Evolutionary conservation across 805 yeast species (phyloP), one percentile per base, ranked within the genome.

Genomic region (Yarrowia divulgata): DNA sequence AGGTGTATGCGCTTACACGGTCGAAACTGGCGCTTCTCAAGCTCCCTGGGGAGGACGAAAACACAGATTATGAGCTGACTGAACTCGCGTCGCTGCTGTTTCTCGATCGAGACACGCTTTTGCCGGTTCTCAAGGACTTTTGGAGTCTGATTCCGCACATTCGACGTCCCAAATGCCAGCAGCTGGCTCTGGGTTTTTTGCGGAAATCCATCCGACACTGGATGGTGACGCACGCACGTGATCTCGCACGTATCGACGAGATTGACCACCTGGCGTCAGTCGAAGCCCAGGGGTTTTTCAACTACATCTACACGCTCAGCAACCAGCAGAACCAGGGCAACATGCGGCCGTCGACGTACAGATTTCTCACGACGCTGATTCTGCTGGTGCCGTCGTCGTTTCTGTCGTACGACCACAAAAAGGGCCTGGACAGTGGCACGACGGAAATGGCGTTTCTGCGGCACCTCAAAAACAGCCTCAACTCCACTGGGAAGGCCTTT

Each of bases 141-240:
- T 66, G 69, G 69, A 35, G 49, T 18, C 43, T 66, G 8, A 52
- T 66, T 34, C 69, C 69, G 2, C 69, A 66, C 50, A 66, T 54
- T 32, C 50, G 69, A 16, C 57, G 68, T 0, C 68, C 68, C 16
- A 40, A 35, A 10, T 48, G 55, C 9, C 68, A 49, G 8, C 57
- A 63, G n/a, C 48, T 63, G 23, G 43, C 57, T 23, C 48, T 63
- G 29, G 37, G 43, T 0, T 63, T 48, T n/a, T 16, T 63, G 48
- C 13, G 68, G 1, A 48, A 48, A 13, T 63, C 68, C 16, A 48
- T 63, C 40, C 16, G 37, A 12, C 68, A 63, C 57, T 63, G 57
- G 57, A 63, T 63, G 55, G 68, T 37, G 13, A 48, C 45, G 2
- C 68, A 63, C n/a, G 43, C 68, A 8, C 68, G 57, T 14, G 57